Percentiles rank a stretch among this genome's conserved stretches.
These are phyloP conservation scores for Balamuthia mandrillaris DNA, from an alignment of 208 protist species.

Conservation along the genomic window DNA sequence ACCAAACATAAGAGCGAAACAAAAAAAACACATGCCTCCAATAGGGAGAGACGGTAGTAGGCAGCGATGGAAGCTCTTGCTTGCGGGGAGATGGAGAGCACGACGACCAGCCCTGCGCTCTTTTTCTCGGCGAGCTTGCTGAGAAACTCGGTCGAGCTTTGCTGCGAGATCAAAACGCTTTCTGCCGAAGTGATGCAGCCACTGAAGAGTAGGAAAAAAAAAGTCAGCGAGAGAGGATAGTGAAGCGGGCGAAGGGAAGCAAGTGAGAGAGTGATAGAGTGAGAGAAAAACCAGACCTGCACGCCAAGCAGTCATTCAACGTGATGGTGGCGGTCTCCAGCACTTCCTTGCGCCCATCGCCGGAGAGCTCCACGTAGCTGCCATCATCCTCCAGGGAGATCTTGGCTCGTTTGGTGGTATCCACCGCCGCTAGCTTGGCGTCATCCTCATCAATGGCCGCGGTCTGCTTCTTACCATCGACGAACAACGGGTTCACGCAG, in stretches of 20 bases:
- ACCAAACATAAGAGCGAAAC: conserved; percentile 14
- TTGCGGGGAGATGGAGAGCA: conserved; percentile 89
- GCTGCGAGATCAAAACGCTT: conserved; percentile 85
- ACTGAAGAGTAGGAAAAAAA: conserved; percentile 48
- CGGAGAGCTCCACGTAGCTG: conserved; percentile 34
- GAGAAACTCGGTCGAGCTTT: conserved; percentile 71
- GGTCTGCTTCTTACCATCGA: neutral
- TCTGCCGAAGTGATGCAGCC: conserved; percentile 97
- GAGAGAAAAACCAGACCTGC: conserved; percentile 44
- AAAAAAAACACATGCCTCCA: conserved; percentile 61
- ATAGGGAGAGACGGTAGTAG: conserved; percentile 66
- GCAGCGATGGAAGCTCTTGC: conserved; percentile 84
- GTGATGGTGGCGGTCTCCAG: conserved; percentile 70
- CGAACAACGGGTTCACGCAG: conserved; percentile 66
- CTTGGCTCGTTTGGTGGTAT: neutral
- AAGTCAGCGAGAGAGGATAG: conserved; percentile 24
- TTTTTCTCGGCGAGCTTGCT: conserved; percentile 24
- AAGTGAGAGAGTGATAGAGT: conserved; percentile 16
- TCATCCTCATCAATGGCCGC: neutral
- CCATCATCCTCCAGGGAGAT: conserved; percentile 58
- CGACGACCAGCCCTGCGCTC: conserved; percentile 52
- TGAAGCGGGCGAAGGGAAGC: neutral
- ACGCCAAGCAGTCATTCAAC: conserved; percentile 79
- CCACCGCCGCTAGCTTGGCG: neutral
- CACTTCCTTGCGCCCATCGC: conserved; percentile 47